Conservation (phyloP, 2,329 filamentous ascomycete genomes). For the Fusarium pseudoanthophilum region DNA sequence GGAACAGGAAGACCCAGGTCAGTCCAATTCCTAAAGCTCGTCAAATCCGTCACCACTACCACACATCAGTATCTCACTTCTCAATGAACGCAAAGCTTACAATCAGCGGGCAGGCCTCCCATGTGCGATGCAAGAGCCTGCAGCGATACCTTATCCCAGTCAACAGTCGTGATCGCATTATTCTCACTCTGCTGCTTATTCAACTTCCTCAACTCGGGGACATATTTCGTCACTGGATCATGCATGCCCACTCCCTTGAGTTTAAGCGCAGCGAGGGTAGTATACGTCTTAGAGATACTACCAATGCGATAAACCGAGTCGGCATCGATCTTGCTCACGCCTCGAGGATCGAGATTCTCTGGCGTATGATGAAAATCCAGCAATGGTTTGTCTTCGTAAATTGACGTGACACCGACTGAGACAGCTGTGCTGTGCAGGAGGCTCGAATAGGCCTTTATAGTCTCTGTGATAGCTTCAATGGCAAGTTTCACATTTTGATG, state of each 20-base stretch:
- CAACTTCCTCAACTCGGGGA: constrained; percentile 2
- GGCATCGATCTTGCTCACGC: neutral
- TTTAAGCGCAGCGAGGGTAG: constrained; percentile 1
- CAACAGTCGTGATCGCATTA: neutral
- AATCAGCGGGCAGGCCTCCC: constrained; percentile 10
- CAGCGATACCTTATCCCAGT: constrained; percentile 2
- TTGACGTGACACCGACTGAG: constrained; percentile 1
- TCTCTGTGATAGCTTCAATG: neutral
- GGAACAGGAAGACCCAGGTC: neutral
- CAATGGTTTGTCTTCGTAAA: neutral
- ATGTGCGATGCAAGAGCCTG: constrained; percentile 10
- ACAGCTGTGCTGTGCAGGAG: constrained; percentile 2
- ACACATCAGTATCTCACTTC: neutral
- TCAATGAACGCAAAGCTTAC: neutral
- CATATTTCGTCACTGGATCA: constrained; percentile 18
- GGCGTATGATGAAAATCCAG: constrained; percentile 10
- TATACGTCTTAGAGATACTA: constrained; percentile 11
- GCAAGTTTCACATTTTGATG: neutral
- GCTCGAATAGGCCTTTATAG: neutral
- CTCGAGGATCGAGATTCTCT: neutral
- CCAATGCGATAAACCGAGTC: constrained; percentile 14
- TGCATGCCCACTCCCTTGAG: neutral
- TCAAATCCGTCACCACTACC: constrained; percentile 9
- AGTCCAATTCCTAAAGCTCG: constrained; percentile 8
- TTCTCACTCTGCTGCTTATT: neutral